Conservation (phyloP, 305 asterid species). For the Solanum hybrid region DNA sequence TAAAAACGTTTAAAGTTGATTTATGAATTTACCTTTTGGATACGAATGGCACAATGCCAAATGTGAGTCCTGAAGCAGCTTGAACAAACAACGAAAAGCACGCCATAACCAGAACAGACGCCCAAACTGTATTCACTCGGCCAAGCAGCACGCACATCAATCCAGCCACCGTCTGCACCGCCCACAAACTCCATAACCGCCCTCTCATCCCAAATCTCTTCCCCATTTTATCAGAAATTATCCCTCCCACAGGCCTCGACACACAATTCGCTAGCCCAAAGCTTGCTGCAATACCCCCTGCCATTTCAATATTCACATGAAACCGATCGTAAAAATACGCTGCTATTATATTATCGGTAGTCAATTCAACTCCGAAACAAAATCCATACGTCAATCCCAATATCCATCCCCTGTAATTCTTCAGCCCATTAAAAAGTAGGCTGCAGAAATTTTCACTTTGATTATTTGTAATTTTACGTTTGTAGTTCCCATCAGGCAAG, state of each 20-base stretch:
- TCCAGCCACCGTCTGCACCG: constrained; percentile 41
- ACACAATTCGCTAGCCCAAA: constrained; percentile 50
- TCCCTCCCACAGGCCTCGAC: constrained; percentile 57
- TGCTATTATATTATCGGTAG: constrained; percentile 48
- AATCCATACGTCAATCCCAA: constrained; percentile 36
- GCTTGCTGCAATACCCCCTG: constrained; percentile 57
- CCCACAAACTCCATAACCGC: constrained; percentile 63
- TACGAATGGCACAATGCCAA: constrained; percentile 61
- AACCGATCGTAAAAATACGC: constrained; percentile 48
- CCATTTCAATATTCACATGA: constrained; percentile 25
- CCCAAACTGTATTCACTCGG: constrained; percentile 25
- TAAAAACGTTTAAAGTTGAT: background rate
- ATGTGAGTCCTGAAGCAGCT: constrained; percentile 56
- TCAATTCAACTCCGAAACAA: constrained; percentile 53
- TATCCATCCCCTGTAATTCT: constrained; percentile 53
- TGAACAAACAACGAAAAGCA: constrained; percentile 47
- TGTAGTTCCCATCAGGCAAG: constrained; percentile 30
- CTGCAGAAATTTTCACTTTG: background rate
- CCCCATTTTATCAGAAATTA: constrained; percentile 49
- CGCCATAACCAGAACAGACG: constrained; percentile 42
- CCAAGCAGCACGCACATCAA: constrained; percentile 35
- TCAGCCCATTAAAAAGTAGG: constrained; percentile 27
- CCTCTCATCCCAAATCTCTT: constrained; percentile 53
- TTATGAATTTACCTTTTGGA: constrained; percentile 35
- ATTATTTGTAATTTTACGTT: background rate